Evolutionary conservation across 306 rosid genomes (phyloP), one percentile per base, ranked within the genome.

Genomic region (Lathyrus aphaca): DNA sequence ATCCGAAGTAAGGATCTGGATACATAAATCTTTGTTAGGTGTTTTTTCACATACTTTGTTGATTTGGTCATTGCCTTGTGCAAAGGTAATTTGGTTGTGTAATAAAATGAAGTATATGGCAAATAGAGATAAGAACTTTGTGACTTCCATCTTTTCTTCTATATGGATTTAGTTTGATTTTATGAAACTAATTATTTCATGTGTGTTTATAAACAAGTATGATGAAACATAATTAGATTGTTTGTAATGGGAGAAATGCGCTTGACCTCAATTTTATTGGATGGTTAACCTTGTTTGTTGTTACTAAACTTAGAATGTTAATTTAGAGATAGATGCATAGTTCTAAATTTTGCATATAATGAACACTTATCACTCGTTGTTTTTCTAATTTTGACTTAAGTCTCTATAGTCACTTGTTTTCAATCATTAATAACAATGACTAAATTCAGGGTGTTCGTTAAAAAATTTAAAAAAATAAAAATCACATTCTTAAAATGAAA

Each of bases 131-230:
- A 81, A 10, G 17, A 23, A 25, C 3, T 54, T 45, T 46, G 49
- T 5, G 35, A 54, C 25, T 64, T 74, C 80, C 97, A 89, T 81
- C 45, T 30, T 74, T 56, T 29, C 4, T 39, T 10, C 4, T 5
- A 10, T 60, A 8, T 61, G 0, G 27, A 1, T 46, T 49, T 30
- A 8, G 35, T 56, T 67, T 58, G 0, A 17, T 49, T 23, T 25
- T 71, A 0, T 64, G 50, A 49, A 38, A 66, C 1, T 42, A 3
- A 5, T 27, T 25, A 4, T 1, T 14, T 27, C 18, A 12, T 8
- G 17, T 51, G n/a, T 9, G 49, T 27, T 78, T 78, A 58, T 72
- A 72, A 58, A 27, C 6, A 46, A 46, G 5, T 2, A 1, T 9
- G 2, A 29, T 38, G 45, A 38, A 42, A 16, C 15, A 6, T 12